Evolutionary conservation across 495 filamentous ascomycete genomes (phyloP).

Genomic region (Chaetomidium leptoderma): DNA sequence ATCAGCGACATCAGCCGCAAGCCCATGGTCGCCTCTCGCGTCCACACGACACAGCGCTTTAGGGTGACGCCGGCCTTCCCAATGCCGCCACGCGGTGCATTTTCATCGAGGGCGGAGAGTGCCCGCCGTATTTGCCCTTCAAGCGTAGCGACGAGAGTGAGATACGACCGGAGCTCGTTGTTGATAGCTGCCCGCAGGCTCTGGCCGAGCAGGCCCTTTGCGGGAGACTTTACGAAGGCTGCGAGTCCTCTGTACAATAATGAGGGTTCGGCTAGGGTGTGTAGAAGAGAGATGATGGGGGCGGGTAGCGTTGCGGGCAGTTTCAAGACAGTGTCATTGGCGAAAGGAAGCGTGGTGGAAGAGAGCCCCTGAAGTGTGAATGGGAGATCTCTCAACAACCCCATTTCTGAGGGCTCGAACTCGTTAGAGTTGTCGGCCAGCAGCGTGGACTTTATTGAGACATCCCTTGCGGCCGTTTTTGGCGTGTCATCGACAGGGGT

Average conservation of each 20-base stretch:
- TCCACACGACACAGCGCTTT: slow-evolving; percentile 96
- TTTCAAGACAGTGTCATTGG: slow-evolving; percentile 58
- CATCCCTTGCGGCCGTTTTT: slow-evolving; percentile 34
- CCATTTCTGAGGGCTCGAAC: slow-evolving; percentile 58
- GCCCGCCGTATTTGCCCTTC: slow-evolving; percentile 91
- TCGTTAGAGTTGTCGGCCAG: slow-evolving; percentile 49
- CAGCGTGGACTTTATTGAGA: slow-evolving; percentile 48
- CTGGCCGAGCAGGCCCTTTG: slow-evolving; percentile 73
- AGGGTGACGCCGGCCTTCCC: slow-evolving; percentile 91
- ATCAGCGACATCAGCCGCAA: slow-evolving; percentile 90
- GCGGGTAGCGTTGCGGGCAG: slow-evolving; percentile 74
- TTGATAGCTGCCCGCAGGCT: slow-evolving; percentile 87
- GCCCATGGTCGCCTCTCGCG: slow-evolving; percentile 93
- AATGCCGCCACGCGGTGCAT: slow-evolving; percentile 58
- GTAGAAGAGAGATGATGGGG: slow-evolving; percentile 80
- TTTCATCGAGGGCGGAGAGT: slow-evolving; percentile 61
- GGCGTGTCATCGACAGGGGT: slow-evolving; percentile 17
- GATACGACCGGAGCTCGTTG: slow-evolving; percentile 80
- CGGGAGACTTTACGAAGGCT: slow-evolving; percentile 68
- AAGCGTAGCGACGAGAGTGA: slow-evolving; percentile 86
- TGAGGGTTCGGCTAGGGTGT: slow-evolving; percentile 89
- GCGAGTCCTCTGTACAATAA: slow-evolving; percentile 78
- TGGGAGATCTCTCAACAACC: slow-evolving; percentile 83
- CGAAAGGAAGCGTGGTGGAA: slow-evolving; percentile 75
- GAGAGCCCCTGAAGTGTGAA: slow-evolving; percentile 93